phyloP scores from a whole-genome alignment of 2,329 filamentous ascomycete genomes.

The Phaeoacremonium minimum region DNA sequence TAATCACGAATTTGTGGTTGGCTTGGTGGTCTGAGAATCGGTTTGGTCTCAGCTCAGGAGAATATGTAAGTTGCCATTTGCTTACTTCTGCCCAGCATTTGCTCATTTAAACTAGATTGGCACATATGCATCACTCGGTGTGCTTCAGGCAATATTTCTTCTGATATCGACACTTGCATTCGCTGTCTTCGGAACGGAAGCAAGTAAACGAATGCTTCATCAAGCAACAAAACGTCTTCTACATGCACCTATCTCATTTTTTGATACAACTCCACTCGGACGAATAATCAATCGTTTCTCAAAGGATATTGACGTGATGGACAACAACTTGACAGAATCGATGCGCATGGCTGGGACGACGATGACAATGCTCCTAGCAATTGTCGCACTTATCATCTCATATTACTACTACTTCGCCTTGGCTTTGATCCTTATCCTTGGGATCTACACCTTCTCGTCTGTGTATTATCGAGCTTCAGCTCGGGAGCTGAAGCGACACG shows the following conservation, averaged over 20 bases:
- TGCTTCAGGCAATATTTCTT: no score
- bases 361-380: constrained; percentile 56
- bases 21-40: no score
- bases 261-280: constrained; percentile 66
- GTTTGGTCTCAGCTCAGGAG: no score
- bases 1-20: no score
- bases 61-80: no score
- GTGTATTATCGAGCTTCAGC: constrained; percentile 64
- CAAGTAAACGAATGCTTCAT: constrained; percentile 58
- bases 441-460: constrained; percentile 58
- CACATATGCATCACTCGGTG: no score
- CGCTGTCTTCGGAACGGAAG: constrained; percentile 58
- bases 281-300: constrained; percentile 68
- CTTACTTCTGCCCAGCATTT: no score
- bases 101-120: no score
- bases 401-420: constrained; percentile 67
- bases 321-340: constrained; percentile 60
- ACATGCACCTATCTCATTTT: constrained; percentile 31
- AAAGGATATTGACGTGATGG: constrained; percentile 69
- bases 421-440: constrained; percentile 55
- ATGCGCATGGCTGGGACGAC: constrained; percentile 65
- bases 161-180: no score
- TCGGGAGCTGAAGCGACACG: constrained; percentile 64
- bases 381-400: constrained; percentile 60
- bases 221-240: constrained; percentile 4